These are phyloP conservation scores for Neonectria faginata DNA, from an alignment of 2,329 filamentous ascomycete species.

Conservation along the genomic window DNA sequence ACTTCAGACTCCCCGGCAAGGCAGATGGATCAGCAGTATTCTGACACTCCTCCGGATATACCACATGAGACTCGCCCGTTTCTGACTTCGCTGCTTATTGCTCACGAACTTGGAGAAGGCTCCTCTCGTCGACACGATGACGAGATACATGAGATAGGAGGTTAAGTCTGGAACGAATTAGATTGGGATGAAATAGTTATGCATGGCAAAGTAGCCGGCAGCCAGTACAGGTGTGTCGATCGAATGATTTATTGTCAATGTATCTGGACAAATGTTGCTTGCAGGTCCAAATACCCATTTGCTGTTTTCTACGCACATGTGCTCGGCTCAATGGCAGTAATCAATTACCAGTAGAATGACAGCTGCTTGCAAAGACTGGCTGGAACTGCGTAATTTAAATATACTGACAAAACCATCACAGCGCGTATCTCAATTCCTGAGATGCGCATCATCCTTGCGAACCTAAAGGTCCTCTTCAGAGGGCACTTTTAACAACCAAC, in stretches of 20 bases:
- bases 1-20: background rate
- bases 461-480: background rate
- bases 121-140: background rate
- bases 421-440: background rate
- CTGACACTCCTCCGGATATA: background rate
- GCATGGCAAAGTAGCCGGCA: background rate
- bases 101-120: background rate
- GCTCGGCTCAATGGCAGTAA: too few species aligned
- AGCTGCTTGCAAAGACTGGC: background rate
- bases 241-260: too few species aligned
- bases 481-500: conserved; percentile 17
- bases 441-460: background rate
- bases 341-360: too few species aligned
- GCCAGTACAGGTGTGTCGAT: too few species aligned
- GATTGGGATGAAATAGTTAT: too few species aligned
- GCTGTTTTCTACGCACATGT: too few species aligned
- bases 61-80: background rate
- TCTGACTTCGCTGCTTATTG: background rate
- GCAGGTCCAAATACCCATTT: too few species aligned
- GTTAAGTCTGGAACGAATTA: background rate
- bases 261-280: too few species aligned
- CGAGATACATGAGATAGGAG: background rate
- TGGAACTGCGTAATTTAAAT: background rate
- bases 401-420: background rate
- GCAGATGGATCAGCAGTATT: background rate